phyloP scores from a whole-genome alignment of 352 stramenopile genomes.

The Pythium guiyangense region DNA sequence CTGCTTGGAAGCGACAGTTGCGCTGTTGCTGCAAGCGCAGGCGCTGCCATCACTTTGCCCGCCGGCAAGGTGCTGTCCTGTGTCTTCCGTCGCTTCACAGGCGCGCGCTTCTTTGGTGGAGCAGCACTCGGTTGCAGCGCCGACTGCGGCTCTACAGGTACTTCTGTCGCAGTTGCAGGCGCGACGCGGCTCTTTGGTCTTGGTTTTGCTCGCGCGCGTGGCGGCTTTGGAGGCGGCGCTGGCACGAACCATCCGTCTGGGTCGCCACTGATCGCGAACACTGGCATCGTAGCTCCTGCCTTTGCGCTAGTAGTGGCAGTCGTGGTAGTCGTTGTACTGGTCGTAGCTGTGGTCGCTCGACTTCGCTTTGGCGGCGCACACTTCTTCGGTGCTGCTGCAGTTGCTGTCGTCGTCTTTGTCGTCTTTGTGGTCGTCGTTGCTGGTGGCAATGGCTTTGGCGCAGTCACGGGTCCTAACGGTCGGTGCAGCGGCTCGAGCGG shows the following conservation, averaged over 20 bases:
- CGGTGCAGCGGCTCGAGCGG: neutral
- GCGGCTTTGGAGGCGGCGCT: neutral
- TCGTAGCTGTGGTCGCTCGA: neutral
- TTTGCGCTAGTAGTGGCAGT: neutral
- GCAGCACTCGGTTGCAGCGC: neutral
- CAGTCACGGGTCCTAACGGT: neutral
- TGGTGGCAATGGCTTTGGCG: neutral
- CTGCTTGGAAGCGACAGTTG: neutral
- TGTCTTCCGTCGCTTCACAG: slow-evolving; percentile 2
- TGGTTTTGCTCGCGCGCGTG: neutral
- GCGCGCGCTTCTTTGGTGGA: neutral
- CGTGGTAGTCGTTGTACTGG: neutral
- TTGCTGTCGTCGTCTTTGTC: no score
- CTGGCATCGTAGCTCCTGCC: neutral
- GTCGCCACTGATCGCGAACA: neutral
- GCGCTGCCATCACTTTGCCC: neutral
- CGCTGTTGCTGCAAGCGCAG: neutral
- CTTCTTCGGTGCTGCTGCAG: slow-evolving; percentile 1
- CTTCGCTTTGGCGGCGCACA: slow-evolving; percentile 4
- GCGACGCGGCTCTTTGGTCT: neutral
- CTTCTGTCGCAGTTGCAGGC: neutral
- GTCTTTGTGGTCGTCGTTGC: no score
- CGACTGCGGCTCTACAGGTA: neutral
- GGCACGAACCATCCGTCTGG: no score
- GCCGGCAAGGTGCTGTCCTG: neutral